Conservation (phyloP, 2,329 filamentous ascomycete species). For the Trichoderma gracile region DNA sequence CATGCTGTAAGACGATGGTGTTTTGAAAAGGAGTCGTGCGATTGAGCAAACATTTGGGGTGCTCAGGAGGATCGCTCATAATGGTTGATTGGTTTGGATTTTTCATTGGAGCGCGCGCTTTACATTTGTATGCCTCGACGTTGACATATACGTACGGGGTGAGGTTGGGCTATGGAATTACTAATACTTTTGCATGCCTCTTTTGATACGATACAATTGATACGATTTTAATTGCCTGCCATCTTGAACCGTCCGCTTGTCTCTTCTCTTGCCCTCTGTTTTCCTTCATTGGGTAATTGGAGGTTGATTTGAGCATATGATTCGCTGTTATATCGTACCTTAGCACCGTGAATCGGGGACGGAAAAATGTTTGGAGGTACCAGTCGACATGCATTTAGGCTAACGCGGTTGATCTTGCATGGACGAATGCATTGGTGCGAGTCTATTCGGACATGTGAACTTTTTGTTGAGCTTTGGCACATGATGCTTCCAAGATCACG, state of each 20-base stretch:
- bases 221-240: conserved; percentile 2
- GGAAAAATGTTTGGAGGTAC: background rate
- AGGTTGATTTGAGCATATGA: no score
- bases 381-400: conserved; percentile 1
- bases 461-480: background rate
- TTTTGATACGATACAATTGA: conserved; percentile 21
- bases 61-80: conserved; percentile 12
- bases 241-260: no score
- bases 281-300: no score
- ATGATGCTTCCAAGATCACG: conserved; percentile 16
- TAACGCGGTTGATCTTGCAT: background rate
- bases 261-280: no score
- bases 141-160: conserved; percentile 7
- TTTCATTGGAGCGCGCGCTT: conserved; percentile 9
- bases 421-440: background rate
- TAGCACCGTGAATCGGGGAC: no score
- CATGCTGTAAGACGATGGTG: conserved; percentile 13
- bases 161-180: conserved; percentile 13
- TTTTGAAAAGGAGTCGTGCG: background rate
- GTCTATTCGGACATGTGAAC: background rate
- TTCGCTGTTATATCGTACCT: no score
- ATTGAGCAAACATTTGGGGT: conserved; percentile 3
- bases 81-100: conserved; percentile 12
- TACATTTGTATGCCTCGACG: conserved; percentile 3
- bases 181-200: conserved; percentile 16